Conservation (phyloP, 2,329 filamentous ascomycete species). For the Stromatinia cepivora region DNA sequence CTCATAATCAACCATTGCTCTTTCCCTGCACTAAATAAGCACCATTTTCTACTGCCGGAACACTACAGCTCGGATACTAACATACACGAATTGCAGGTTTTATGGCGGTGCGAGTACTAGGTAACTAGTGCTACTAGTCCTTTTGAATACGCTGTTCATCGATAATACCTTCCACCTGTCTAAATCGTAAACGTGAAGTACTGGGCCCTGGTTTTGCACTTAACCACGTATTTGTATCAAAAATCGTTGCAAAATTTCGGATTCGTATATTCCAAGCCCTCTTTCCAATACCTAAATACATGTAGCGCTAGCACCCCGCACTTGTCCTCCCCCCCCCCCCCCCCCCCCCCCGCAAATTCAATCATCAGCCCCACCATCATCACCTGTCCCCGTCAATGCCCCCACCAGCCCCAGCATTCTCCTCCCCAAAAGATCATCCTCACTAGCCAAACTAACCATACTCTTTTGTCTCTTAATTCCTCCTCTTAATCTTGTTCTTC, state of each 20-base stretch:
- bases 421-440: slow-evolving; percentile 56
- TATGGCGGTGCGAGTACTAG: no score
- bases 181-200: background rate
- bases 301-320: background rate
- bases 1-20: no score
- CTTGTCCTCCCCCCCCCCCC: accelerated
- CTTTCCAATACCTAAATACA: background rate
- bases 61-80: no score
- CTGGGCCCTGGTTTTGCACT: no score
- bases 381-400: slow-evolving; percentile 48
- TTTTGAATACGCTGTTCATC: no score
- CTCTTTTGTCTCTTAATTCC: slow-evolving; percentile 46
- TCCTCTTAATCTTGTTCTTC: slow-evolving; percentile 47
- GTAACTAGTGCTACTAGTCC: no score
- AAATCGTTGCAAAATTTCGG: background rate
- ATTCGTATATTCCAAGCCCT: background rate
- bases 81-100: no score
- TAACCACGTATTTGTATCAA: background rate
- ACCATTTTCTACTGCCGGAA: no score
- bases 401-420: slow-evolving; percentile 56
- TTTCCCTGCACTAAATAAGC: no score
- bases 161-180: no score
- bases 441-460: slow-evolving; percentile 54
- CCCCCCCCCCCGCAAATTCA: background rate
- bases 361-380: slow-evolving; percentile 30